A percentile compares a stretch with the other conserved stretches of the same genome.
phyloP scores from a whole-genome alignment of 306 rosid species.

The Rosa lucieae region DNA sequence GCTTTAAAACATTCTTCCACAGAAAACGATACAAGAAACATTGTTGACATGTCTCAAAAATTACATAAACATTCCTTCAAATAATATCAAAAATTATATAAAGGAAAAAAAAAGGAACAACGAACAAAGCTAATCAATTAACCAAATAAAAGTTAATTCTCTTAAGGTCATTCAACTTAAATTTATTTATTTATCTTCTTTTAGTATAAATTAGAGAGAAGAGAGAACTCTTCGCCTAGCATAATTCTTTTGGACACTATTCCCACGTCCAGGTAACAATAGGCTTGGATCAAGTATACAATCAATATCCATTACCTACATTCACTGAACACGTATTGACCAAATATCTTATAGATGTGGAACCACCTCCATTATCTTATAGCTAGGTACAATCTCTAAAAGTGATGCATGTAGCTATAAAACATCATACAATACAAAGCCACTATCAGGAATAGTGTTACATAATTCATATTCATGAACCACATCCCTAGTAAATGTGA shows the following conservation, averaged over 20 bases:
- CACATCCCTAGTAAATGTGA: neutral
- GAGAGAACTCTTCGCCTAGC: too few relatives aligned
- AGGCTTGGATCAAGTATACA: too few relatives aligned
- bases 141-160: neutral
- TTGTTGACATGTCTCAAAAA: neutral
- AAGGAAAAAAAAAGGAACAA: neutral
- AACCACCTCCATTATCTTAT: neutral
- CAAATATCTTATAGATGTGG: neutral
- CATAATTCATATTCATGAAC: neutral
- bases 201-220: too few relatives aligned
- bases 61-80: neutral
- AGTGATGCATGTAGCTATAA: too few relatives aligned
- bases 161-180: too few relatives aligned
- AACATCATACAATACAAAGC: neutral
- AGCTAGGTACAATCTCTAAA: neutral
- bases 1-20: neutral
- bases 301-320: neutral
- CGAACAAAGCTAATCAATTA: too few relatives aligned
- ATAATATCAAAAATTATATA: neutral
- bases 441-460: neutral
- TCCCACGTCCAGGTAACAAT: neutral
- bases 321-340: neutral
- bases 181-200: too few relatives aligned
- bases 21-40: neutral
- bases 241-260: neutral